Evolutionary conservation across 164 flowering plant genomes (phyloP).

Genomic region (Berberis thunbergii): DNA sequence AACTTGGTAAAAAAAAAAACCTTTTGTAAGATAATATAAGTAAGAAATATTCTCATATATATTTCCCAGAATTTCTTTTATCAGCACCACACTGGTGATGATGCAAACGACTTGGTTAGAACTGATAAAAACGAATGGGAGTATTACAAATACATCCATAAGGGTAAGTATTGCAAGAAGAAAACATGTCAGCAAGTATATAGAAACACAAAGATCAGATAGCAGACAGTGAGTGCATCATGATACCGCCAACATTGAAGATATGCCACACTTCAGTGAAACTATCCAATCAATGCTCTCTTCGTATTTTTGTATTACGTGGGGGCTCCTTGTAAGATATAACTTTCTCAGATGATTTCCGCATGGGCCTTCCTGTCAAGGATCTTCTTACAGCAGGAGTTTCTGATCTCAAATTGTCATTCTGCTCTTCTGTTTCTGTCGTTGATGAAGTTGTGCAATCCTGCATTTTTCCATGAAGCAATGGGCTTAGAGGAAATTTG

Average conservation of each 20-base stretch:
- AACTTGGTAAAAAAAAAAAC: too few relatives aligned
- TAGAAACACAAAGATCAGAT: too few relatives aligned
- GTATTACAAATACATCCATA: too few relatives aligned
- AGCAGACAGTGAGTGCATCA: background rate
- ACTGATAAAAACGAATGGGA: too few relatives aligned
- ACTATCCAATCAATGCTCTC: conserved; percentile 25
- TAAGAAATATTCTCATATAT: too few relatives aligned
- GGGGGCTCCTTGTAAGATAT: conserved; percentile 71
- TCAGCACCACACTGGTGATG: too few relatives aligned
- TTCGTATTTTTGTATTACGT: conserved; percentile 50
- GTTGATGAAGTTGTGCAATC: conserved; percentile 12
- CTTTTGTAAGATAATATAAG: too few relatives aligned
- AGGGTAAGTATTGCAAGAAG: too few relatives aligned
- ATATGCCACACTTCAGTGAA: background rate
- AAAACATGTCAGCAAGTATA: too few relatives aligned
- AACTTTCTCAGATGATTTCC: conserved; percentile 59
- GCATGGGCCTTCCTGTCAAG: conserved; percentile 62
- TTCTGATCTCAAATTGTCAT: background rate
- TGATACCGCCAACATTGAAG: background rate
- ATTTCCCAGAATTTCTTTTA: too few relatives aligned
- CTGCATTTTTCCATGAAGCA: conserved; percentile 10
- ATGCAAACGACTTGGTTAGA: too few relatives aligned
- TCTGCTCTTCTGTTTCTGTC: conserved; percentile 2
- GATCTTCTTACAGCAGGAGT: conserved; percentile 30
- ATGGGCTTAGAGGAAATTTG: conserved; percentile 15